Conservation (phyloP, 805 yeast genomes). For the Teunomyces kruisii region DNA sequence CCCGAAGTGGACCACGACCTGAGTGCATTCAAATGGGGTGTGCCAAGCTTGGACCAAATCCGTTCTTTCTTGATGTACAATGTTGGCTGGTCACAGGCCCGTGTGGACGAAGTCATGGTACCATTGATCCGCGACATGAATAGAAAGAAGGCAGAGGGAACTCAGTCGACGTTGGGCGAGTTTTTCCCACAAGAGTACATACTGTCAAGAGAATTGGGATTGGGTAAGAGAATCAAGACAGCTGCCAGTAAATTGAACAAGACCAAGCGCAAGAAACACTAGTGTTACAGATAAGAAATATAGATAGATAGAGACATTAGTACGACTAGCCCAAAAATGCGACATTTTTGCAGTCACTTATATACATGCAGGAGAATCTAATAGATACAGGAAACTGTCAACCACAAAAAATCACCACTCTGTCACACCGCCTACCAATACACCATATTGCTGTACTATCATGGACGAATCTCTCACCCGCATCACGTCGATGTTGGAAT, state of each 20-base stretch:
- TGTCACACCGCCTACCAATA: too few relatives aligned
- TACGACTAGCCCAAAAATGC: neutral
- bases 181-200: conserved; percentile 64
- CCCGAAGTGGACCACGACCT: conserved; percentile 86
- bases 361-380: too few relatives aligned
- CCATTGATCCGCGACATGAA: conserved; percentile 85
- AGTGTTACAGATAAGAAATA: too few relatives aligned
- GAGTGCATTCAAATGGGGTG: conserved; percentile 85
- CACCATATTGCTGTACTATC: neutral
- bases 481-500: conserved; percentile 71
- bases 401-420: too few relatives aligned
- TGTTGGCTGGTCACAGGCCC: conserved; percentile 77
- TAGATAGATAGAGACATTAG: too few relatives aligned
- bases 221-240: conserved; percentile 61
- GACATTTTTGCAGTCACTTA: neutral
- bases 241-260: conserved; percentile 53
- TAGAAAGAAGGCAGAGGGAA: conserved; percentile 51
- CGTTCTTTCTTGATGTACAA: conserved; percentile 65
- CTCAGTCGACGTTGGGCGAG: conserved; percentile 62
- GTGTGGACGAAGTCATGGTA: conserved; percentile 77
- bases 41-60: conserved; percentile 78
- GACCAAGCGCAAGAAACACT: conserved; percentile 11
- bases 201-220: conserved; percentile 43
- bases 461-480: conserved; percentile 54
- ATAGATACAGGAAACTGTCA: neutral